Conservation (phyloP, 805 yeast genomes). For the Kodamaea restingae region DNA sequence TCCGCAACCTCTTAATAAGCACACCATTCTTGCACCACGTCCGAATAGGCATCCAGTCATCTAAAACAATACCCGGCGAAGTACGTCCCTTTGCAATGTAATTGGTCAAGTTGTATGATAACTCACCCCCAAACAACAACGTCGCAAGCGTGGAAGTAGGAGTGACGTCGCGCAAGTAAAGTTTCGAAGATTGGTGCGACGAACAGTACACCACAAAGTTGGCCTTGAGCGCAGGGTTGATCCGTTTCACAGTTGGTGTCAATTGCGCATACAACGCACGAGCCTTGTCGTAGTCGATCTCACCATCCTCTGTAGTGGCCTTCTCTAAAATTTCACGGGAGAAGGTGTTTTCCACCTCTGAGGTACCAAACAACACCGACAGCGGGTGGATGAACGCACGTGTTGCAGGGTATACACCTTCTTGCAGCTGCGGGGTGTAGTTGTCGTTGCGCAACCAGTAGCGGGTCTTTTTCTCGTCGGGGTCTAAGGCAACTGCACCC, state of each 20-base stretch:
- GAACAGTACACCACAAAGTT: constrained; percentile 62
- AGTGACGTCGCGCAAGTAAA: constrained; percentile 70
- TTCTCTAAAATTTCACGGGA: constrained; percentile 12
- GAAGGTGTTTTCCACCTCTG: constrained; percentile 19
- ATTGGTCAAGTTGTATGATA: constrained; percentile 51
- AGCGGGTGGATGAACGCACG: constrained; percentile 87
- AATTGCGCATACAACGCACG: constrained; percentile 31
- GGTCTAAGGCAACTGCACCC: constrained; percentile 84
- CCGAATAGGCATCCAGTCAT: constrained; percentile 83
- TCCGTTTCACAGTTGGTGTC: constrained; percentile 34
- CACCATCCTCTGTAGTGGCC: constrained; percentile 36
- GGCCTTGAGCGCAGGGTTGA: constrained; percentile 37
- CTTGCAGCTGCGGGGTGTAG: constrained; percentile 22
- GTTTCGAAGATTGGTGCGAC: constrained; percentile 60
- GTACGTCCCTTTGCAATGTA: constrained; percentile 42
- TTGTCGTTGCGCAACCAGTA: constrained; percentile 69
- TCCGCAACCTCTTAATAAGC: constrained; percentile 64
- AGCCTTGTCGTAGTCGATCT: constrained; percentile 30
- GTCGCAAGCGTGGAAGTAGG: constrained; percentile 73
- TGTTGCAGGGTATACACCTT: constrained; percentile 45
- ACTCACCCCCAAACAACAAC: constrained; percentile 76
- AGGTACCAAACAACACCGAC: constrained; percentile 60
- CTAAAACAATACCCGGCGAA: constrained; percentile 82
- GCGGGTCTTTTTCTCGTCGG: constrained; percentile 69
- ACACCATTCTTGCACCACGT: constrained; percentile 97